phyloP scores from a whole-genome alignment of 2,329 filamentous ascomycete genomes.

The Dactylonectria estremocensis region DNA sequence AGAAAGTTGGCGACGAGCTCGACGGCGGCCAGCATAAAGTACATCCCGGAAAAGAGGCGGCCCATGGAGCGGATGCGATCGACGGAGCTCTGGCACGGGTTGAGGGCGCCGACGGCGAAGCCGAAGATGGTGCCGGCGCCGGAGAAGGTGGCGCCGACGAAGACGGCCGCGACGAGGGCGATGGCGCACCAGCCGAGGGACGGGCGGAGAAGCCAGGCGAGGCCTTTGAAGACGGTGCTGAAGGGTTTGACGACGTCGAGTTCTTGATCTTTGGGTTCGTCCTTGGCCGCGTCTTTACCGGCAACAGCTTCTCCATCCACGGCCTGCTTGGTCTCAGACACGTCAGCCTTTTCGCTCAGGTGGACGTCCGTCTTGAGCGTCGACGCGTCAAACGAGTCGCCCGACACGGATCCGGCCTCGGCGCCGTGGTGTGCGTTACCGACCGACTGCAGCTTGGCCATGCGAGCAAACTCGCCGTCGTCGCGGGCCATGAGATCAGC shows the following conservation, averaged over 20 bases:
- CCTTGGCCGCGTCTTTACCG: slow-evolving; percentile 14
- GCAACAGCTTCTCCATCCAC: slow-evolving; percentile 11
- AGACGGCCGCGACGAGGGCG: slow-evolving; percentile 59
- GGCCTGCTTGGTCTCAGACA: slow-evolving; percentile 25
- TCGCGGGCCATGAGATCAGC: slow-evolving; percentile 69
- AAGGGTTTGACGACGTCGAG: slow-evolving; percentile 57
- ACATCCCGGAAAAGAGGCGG: slow-evolving; percentile 68
- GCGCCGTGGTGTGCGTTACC: slow-evolving; percentile 45
- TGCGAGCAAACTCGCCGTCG: slow-evolving; percentile 63
- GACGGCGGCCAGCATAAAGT: slow-evolving; percentile 66
- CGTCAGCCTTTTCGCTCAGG: slow-evolving; percentile 28
- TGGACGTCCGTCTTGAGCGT: slow-evolving; percentile 32
- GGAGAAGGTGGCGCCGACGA: slow-evolving; percentile 69
- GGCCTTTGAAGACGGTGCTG: slow-evolving; percentile 54
- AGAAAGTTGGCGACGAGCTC: slow-evolving; percentile 68
- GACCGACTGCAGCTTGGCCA: slow-evolving; percentile 64
- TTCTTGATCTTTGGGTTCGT: slow-evolving; percentile 52
- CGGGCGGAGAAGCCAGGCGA: slow-evolving; percentile 57
- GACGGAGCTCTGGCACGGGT: slow-evolving; percentile 59
- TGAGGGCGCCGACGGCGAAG: slow-evolving; percentile 59
- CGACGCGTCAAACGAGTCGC: slow-evolving; percentile 38
- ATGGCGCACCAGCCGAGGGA: slow-evolving; percentile 56
- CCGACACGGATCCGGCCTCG: slow-evolving; percentile 47
- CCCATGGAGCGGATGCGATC: slow-evolving; percentile 55
- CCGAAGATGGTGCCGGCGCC: slow-evolving; percentile 68